A percentile compares a stretch with the other conserved stretches of the same genome.
These are phyloP conservation scores for Canavalia ensiformis DNA, from an alignment of 306 rosid species.

Conservation along the genomic window DNA sequence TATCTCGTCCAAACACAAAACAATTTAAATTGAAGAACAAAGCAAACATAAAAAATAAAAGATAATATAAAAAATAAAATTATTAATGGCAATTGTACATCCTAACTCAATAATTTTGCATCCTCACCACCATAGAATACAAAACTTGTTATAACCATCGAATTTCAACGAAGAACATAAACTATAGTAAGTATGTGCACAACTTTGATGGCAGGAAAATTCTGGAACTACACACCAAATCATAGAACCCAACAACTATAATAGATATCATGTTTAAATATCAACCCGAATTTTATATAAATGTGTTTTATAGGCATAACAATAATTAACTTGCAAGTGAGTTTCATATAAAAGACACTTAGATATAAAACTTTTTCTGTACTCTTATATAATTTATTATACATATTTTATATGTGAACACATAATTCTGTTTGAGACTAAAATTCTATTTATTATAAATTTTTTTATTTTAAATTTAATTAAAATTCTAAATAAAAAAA, in stretches of 20 bases:
- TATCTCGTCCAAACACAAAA: background rate
- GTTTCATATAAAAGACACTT: no score
- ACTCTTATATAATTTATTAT: no score
- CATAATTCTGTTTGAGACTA: no score
- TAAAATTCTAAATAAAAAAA: no score
- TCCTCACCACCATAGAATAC: slow-evolving; percentile 40
- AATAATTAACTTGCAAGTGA: no score
- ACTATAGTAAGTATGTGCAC: background rate
- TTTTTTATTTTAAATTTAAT: no score
- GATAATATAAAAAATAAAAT: background rate
- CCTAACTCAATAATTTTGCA: slow-evolving; percentile 48
- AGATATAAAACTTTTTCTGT: no score
- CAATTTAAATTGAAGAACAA: background rate
- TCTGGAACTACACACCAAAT: background rate
- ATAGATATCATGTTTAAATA: no score
- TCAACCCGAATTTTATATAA: no score
- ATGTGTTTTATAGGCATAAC: no score
- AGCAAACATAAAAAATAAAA: background rate
- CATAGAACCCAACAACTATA: slow-evolving; percentile 2
- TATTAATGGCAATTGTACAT: background rate
- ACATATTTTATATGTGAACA: no score
- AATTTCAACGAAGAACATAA: slow-evolving; percentile 22
- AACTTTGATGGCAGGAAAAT: slow-evolving; percentile 40
- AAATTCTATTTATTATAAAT: no score
- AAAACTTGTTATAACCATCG: background rate